Base-by-base conservation (phyloP, 2,329 filamentous ascomycete species). In the Alternaria incomplexa region DNA sequence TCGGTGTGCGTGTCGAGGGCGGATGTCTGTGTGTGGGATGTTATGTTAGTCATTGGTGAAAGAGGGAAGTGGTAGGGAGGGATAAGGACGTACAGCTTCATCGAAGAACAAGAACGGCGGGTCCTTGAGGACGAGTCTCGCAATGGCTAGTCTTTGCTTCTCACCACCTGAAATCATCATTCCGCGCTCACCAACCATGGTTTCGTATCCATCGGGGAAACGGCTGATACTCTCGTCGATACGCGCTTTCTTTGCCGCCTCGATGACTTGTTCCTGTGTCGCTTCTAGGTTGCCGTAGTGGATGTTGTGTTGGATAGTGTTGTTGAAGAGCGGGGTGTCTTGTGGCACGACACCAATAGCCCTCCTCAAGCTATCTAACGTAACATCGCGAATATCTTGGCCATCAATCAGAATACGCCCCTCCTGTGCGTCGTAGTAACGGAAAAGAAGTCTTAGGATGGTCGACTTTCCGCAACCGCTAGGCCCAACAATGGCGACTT, bases 161-260 rank as follows among this genome's bases (percentile, higher is more conserved):
- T 97, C 95, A 30, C 94, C 94, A 3, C 93, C 94, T 1, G 92
- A 96, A 47, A 97, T 97, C 94, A 97, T 97, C 88, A 97, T 90
- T 1, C 94, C 94, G 50, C 95, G 88, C 83, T 97, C 95, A 56
- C 95, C 95, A 25, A 98, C 96, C 80, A 91, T 93, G 20, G 96
- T 98, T 22, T 90, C 82, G 79, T 98, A 97, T 15, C 93, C 93
- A n/a, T 94, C 90, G 1, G 93, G 93, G 77, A 97, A 90, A n/a
- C 83, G 84, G 58, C 87, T 84, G 55, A 91, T 93, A 47, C 73
- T 78, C 20, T 96, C 90, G 79, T 97, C 91, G 61, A 99, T 93
- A 60, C 90, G 89, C 3, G 96, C 95, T 57, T 93, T 87, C 74
- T 90, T 89, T 2, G 96, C 93, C 0, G 93, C 96, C 28, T 89